Base-by-base conservation (phyloP, 2,329 filamentous ascomycete species). In the Thielaviopsis populi region DNA sequence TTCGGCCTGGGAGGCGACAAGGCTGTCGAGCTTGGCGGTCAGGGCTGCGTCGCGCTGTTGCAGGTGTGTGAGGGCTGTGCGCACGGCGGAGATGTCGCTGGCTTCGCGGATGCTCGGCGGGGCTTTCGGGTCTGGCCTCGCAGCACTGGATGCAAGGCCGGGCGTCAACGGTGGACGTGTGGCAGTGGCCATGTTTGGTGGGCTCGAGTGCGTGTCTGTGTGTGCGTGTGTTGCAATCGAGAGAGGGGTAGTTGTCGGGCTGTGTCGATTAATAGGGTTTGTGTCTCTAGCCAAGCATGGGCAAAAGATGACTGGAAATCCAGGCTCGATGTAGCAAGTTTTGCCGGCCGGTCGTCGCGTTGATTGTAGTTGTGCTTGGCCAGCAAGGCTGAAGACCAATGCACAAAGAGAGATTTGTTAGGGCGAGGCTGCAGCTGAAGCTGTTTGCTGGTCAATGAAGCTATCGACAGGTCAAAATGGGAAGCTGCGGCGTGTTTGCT, bases 1-100 rank as follows among this genome's bases (percentile, higher is more conserved):
- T 71, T 95, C 88, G 67, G 89, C 85, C 72, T 97, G 91, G 0
- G 89, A 91, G 67, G 86, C 83, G 59, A 96, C 77, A 62, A 96
- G 83, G 62, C 81, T 78, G 73, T 92, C 84, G 54, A 97, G 84
- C 56, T 85, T 86, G 63, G 80, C 79, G 0, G 87, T 89, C 67
- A 96, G 84, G 63, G 80, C 75, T 67, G 84, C 80, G 74, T 97
- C 91, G 71, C 87, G 87, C 61, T 79, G 76, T 71, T 91, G 88
- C 61, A 97, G 83, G 69, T 84, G 79, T 53, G 83, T 80, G 68
- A 99, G 83, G 63, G 87, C 85, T 66, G 85, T 82, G 71, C 87
- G 87, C 72, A 99, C 87, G 68, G 95, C 89, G 68, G 86, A 81
- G 68, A 91, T 80, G 69, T 84, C 89, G 69, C 82, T 81, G 69